Evolutionary conservation across 2,329 filamentous ascomycete species (phyloP).

Genomic region (Pseudogymnoascus destructans): DNA sequence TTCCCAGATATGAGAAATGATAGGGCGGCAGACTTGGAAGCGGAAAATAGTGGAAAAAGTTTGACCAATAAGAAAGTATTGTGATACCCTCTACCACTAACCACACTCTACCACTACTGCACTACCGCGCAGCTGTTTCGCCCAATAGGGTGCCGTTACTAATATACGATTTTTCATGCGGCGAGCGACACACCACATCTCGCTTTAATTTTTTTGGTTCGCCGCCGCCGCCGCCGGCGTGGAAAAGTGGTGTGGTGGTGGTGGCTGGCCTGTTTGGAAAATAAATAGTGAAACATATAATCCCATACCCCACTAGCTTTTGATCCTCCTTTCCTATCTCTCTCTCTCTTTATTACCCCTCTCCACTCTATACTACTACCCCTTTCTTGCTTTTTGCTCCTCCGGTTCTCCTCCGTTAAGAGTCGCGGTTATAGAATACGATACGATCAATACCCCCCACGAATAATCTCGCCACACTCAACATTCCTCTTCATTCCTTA

Average conservation of each 20-base stretch:
- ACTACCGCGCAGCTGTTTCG: neutral
- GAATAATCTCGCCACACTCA: neutral
- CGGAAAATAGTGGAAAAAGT: neutral
- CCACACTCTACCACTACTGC: neutral
- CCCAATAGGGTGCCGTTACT: constrained; percentile 1
- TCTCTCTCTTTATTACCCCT: neutral
- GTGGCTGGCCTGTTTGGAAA: neutral
- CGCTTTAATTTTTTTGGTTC: neutral
- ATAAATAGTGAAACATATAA: constrained; percentile 8
- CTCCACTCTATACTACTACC: constrained; percentile 7
- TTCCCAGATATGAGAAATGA: constrained; percentile 8
- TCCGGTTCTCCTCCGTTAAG: neutral
- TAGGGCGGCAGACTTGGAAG: constrained; percentile 5
- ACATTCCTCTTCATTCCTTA: neutral
- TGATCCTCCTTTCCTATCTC: neutral
- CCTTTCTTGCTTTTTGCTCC: neutral
- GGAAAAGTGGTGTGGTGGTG: neutral
- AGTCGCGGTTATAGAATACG: constrained; percentile 2
- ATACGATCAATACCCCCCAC: neutral
- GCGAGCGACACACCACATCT: neutral
- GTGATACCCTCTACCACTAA: too few species aligned
- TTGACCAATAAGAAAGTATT: too few species aligned
- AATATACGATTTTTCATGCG: constrained; percentile 9
- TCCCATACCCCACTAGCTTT: constrained; percentile 1
- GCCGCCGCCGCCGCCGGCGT: neutral